Percentiles rank a stretch among this genome's conserved stretches.
Conservation (phyloP, 371 early-diverging fungal species). For the Apophysomyces ossiformis region DNA sequence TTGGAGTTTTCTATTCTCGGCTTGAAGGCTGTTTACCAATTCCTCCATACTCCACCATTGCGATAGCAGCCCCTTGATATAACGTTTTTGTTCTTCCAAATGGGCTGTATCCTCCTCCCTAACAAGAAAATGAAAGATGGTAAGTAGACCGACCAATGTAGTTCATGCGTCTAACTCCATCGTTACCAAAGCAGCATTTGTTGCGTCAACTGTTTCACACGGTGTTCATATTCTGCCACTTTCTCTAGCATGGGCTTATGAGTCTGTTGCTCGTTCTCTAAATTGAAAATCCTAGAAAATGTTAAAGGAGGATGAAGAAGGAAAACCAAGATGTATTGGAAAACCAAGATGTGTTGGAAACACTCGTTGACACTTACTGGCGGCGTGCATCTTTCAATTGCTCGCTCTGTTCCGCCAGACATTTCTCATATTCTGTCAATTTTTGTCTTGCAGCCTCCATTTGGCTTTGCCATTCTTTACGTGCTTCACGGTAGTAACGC, state of each 20-base stretch:
- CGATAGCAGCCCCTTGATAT: slow-evolving; percentile 45
- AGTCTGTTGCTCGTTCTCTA: slow-evolving; percentile 57
- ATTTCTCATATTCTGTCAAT: slow-evolving; percentile 46
- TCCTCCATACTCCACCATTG: slow-evolving; percentile 54
- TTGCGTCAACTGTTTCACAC: slow-evolving; percentile 61
- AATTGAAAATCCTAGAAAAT: slow-evolving; percentile 48
- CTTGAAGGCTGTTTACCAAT: slow-evolving; percentile 41
- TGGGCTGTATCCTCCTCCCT: slow-evolving; percentile 45
- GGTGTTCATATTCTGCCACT: slow-evolving; percentile 58
- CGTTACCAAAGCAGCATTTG: slow-evolving; percentile 62
- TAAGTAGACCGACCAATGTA: background rate
- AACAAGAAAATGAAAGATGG: background rate
- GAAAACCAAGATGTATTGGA: background rate
- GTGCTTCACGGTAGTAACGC: slow-evolving; percentile 59
- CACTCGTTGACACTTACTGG: slow-evolving; percentile 20
- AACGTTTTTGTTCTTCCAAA: slow-evolving; percentile 49
- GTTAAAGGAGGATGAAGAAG: background rate
- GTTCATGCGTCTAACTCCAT: background rate
- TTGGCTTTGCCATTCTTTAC: slow-evolving; percentile 60
- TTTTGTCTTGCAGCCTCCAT: slow-evolving; percentile 52
- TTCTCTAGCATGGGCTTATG: slow-evolving; percentile 53
- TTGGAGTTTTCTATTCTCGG: slow-evolving; percentile 30
- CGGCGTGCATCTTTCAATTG: slow-evolving; percentile 40
- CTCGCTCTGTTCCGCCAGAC: slow-evolving; percentile 27
- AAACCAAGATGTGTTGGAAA: background rate